Conservation (phyloP, 2,329 filamentous ascomycete species). For the Fusarium sp. region DNA sequence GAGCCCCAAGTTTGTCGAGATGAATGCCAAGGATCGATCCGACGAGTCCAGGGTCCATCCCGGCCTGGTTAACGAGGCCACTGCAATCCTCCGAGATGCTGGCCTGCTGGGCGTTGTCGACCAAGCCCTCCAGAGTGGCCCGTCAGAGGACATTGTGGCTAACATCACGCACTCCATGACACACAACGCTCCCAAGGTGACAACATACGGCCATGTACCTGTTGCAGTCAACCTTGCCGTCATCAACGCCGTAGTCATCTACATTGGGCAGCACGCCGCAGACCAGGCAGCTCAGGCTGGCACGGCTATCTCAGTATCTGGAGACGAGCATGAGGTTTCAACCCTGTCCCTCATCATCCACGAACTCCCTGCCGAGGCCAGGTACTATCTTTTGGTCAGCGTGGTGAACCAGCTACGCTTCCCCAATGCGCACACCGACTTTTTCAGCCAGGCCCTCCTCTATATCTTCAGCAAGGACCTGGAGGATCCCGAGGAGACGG, state of each 20-base stretch:
- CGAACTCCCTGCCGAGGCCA: constrained; percentile 79
- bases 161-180: constrained; percentile 81
- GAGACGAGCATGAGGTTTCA: constrained; percentile 68
- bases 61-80: constrained; percentile 72
- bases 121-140: constrained; percentile 69
- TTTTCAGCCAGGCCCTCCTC: constrained; percentile 88
- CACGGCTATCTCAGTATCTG: constrained; percentile 63
- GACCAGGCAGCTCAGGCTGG: constrained; percentile 68
- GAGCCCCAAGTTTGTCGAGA: constrained; percentile 74
- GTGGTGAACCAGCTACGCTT: constrained; percentile 94
- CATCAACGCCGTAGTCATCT: constrained; percentile 85
- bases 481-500: constrained; percentile 78
- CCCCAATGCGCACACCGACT: constrained; percentile 90
- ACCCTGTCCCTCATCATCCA: constrained; percentile 82
- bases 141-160: constrained; percentile 78
- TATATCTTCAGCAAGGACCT: constrained; percentile 85
- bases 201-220: constrained; percentile 74
- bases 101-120: constrained; percentile 72
- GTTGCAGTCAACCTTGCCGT: constrained; percentile 77
- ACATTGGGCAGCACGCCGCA: constrained; percentile 81
- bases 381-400: constrained; percentile 85
- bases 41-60: constrained; percentile 80
- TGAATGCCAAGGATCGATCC: constrained; percentile 79
- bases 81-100: constrained; percentile 62
- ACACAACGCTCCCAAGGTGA: constrained; percentile 66